Percentiles rank a stretch among this genome's conserved stretches.
These are phyloP conservation scores for Sporisorium exsertum DNA, from an alignment of 1,284 basidiomycete species.

Conservation along the genomic window DNA sequence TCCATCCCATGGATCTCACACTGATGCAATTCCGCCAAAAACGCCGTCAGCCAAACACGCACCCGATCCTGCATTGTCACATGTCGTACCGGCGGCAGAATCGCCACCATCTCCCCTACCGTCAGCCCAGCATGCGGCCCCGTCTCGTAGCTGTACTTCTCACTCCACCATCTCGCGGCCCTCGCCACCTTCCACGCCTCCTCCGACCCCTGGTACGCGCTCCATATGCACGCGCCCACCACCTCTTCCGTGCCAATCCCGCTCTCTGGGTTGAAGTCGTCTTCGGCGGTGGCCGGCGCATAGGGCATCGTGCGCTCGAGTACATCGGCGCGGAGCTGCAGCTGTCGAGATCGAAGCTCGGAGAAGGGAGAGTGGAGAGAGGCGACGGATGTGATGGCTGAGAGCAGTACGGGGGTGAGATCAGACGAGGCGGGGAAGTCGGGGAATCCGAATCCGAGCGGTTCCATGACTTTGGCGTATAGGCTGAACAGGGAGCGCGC, in stretches of 20 bases:
- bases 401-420: slow-evolving; percentile 29
- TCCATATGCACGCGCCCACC: slow-evolving; percentile 32
- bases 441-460: slow-evolving; percentile 32
- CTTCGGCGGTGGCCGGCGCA: slow-evolving; percentile 11
- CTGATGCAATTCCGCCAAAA: slow-evolving; percentile 32
- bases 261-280: slow-evolving; percentile 37
- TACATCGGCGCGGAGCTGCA: slow-evolving; percentile 17
- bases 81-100: slow-evolving; percentile 36
- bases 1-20: slow-evolving; percentile 30
- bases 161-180: slow-evolving; percentile 42
- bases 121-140: slow-evolving; percentile 33
- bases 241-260: slow-evolving; percentile 47
- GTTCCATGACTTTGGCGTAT: slow-evolving; percentile 30
- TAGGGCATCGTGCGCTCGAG: slow-evolving; percentile 30
- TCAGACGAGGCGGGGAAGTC: slow-evolving; percentile 38
- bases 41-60: slow-evolving; percentile 34
- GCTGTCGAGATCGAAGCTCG: slow-evolving; percentile 1
- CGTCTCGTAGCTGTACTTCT: slow-evolving; percentile 37
- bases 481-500: slow-evolving; percentile 25
- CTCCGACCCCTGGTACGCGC: slow-evolving; percentile 18
- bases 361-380: slow-evolving; percentile 13
- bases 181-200: slow-evolving; percentile 25
- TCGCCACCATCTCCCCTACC: slow-evolving; percentile 44
- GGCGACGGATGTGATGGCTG: slow-evolving; percentile 19
- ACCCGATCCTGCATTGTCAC: slow-evolving; percentile 38